Evolutionary conservation across 305 asterid species (phyloP).

Genomic region (Fraxinus platypoda): DNA sequence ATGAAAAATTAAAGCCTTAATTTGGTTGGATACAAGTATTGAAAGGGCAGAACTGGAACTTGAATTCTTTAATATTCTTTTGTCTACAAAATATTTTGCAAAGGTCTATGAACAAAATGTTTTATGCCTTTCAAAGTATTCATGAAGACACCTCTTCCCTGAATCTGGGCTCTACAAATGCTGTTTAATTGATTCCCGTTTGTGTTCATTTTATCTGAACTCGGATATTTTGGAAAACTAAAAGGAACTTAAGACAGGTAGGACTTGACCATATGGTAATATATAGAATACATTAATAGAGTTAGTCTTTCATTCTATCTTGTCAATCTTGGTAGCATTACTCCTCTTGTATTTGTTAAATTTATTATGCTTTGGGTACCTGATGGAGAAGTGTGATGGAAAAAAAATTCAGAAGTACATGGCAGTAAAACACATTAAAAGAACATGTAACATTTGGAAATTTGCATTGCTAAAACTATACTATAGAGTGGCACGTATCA

Average conservation of each 20-base stretch:
- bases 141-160: not conserved
- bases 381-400: not conserved
- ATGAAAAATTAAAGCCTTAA: not conserved
- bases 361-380: not conserved
- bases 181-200: not conserved
- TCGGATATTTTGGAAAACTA: not conserved
- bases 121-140: not conserved
- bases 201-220: not conserved
- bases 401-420: not conserved
- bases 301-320: not conserved
- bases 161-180: not conserved
- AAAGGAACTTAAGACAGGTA: not conserved
- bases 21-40: not conserved
- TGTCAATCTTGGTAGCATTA: not conserved
- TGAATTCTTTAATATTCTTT: not conserved
- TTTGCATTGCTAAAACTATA: not conserved
- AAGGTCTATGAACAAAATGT: not conserved
- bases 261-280: not conserved
- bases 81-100: not conserved
- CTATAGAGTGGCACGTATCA: not conserved
- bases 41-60: not conserved
- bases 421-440: not conserved
- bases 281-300: not conserved
- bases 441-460: not conserved
- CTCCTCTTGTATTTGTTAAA: not conserved